Base-by-base conservation (phyloP, 768 basidiomycete species). In the Tylopilus balloui region DNA sequence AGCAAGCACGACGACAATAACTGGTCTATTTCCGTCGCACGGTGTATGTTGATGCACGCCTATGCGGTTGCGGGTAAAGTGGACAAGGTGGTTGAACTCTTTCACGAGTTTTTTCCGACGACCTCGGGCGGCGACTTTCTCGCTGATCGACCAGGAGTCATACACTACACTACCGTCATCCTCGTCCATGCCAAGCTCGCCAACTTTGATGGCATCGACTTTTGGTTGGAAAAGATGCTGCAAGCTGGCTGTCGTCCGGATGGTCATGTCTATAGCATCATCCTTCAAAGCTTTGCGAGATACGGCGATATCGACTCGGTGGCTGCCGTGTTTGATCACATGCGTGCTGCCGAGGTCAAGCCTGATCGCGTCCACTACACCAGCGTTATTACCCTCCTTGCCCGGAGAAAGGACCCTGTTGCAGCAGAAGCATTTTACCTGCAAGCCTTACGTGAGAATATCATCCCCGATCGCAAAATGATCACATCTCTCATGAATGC, bases 401-500 rank as follows among this genome's bases (percentile, higher is more conserved):
- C 84, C 10, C 70, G 73, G 41, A 73, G 78, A 39, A 72, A 73
- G 48, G 87, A 92, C 60, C 71, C 79, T 0, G 66, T 76, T 12
- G 79, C 79, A 21, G 88, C 88, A 1, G 83, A 88, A 60, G 72
- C 73, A 11, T 65, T 88, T 42, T 90, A 81, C 69, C 71, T 78
- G 65, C 78, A 75, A 36, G 87, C 87, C 1, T 41, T 89, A 38
- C 60, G 66, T 14, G 80, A 84, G 32, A 83, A 82, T 14, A 60
- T 91, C 47, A 63, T 68, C 14, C 86, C 86, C 3, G 83, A 88
- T 62, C 71, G 73, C 29, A 69, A 64, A 32, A 84, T 91, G 83
- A 71, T 84, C 54, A 76, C 79, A 13, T 69, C 85, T 6, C 65
- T 95, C 42, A 83, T 97, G 82, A 81, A 88, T 57, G 91, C 86